A percentile compares a stretch with the other conserved stretches of the same genome.
phyloP scores from a whole-genome alignment of 768 basidiomycete genomes.

The Harrya chromipes region DNA sequence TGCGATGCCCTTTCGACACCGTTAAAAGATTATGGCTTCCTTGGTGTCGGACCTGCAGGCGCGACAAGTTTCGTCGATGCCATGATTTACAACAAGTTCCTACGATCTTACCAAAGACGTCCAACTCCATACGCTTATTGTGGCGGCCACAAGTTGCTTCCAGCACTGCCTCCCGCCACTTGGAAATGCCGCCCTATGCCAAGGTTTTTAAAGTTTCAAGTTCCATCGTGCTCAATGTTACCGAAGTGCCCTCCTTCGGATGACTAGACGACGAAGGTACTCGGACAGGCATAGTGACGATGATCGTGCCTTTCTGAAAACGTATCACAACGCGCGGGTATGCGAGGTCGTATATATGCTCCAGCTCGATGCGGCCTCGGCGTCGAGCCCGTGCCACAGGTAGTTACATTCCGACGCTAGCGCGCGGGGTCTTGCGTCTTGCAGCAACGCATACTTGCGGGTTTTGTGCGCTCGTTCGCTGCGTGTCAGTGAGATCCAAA shows the following conservation, averaged over 20 bases:
- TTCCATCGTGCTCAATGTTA: conserved; percentile 33
- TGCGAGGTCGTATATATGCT: conserved; percentile 34
- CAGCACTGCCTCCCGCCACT: conserved; percentile 27
- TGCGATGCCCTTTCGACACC: conserved; percentile 35
- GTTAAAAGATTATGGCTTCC: conserved; percentile 39
- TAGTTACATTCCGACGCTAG: conserved; percentile 42
- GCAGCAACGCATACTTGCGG: conserved; percentile 37
- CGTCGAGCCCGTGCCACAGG: conserved; percentile 25
- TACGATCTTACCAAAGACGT: conserved; percentile 48
- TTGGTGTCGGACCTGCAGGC: conserved; percentile 32
- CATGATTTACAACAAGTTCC: background rate
- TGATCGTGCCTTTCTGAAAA: conserved; percentile 43
- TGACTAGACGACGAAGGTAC: too few species aligned
- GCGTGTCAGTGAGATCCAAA: too few species aligned
- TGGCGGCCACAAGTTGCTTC: conserved; percentile 46
- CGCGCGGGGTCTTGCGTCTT: conserved; percentile 42
- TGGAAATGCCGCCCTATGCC: conserved; percentile 29
- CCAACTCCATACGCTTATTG: conserved; percentile 42
- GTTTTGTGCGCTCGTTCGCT: conserved; percentile 39
- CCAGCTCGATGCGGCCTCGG: conserved; percentile 38
- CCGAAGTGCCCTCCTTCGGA: conserved; percentile 33
- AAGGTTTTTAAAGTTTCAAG: conserved; percentile 28
- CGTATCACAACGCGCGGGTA: conserved; percentile 36
- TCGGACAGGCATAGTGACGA: too few species aligned
- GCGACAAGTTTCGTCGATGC: conserved; percentile 1